Percentiles rank a stretch among this genome's conserved stretches.
These are phyloP conservation scores for Cladosporium austrohemisphaericum DNA, from an alignment of 2,329 filamentous ascomycete genomes.

Conservation along the genomic window DNA sequence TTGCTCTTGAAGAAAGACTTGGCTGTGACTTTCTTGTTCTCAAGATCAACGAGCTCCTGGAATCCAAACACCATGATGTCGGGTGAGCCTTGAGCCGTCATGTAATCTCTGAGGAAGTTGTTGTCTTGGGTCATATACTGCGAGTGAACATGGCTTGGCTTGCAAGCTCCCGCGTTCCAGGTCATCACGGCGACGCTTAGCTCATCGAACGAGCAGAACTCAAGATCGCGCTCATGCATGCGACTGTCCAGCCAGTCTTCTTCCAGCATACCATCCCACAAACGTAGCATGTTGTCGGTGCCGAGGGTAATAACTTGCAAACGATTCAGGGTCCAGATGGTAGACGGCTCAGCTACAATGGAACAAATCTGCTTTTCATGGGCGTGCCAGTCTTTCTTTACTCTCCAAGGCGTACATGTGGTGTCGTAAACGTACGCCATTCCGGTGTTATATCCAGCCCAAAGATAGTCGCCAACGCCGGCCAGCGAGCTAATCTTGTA, in stretches of 20 bases:
- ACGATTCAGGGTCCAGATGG: slow-evolving; percentile 79
- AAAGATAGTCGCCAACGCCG: slow-evolving; percentile 76
- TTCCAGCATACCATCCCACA: slow-evolving; percentile 90
- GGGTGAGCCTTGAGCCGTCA: slow-evolving; percentile 72
- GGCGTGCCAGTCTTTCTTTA: slow-evolving; percentile 92
- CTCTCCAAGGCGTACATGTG: slow-evolving; percentile 73
- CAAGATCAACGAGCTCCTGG: slow-evolving; percentile 95
- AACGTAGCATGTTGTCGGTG: slow-evolving; percentile 74
- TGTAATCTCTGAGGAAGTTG: slow-evolving; percentile 74
- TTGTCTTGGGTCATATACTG: slow-evolving; percentile 66
- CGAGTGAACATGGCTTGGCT: slow-evolving; percentile 66
- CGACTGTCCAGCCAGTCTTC: slow-evolving; percentile 91
- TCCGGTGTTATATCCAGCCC: slow-evolving; percentile 92
- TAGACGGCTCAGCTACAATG: slow-evolving; percentile 73
- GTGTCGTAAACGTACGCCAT: slow-evolving; percentile 93
- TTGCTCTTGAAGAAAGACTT: slow-evolving; percentile 80
- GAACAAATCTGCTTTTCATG: slow-evolving; percentile 79
- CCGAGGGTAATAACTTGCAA: slow-evolving; percentile 83
- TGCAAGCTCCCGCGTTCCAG: slow-evolving; percentile 96
- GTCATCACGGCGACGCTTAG: slow-evolving; percentile 78
- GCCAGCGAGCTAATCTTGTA: slow-evolving; percentile 92
- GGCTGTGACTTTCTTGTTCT: slow-evolving; percentile 96
- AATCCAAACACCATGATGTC: slow-evolving; percentile 96
- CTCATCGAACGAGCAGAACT: slow-evolving; percentile 83
- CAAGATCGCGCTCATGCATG: slow-evolving; percentile 77